Conservation (phyloP, 352 stramenopile species). For the Blastocystis sp. region DNA sequence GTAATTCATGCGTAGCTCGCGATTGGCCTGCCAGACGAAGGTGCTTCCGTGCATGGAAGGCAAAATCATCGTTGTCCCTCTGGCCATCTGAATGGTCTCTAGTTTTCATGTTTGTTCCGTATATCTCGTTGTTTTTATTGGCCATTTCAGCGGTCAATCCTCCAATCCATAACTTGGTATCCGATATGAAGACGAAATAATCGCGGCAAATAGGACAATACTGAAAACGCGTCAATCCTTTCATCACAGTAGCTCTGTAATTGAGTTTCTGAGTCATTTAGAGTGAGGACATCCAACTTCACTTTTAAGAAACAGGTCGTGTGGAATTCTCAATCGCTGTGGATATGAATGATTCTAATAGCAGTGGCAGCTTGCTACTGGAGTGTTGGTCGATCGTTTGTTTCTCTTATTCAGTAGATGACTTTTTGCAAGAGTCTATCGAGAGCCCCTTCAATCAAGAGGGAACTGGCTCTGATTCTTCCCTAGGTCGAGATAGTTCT, state of each 20-base stretch:
- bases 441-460: not conserved
- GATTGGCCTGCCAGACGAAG: conserved; percentile 35
- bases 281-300: no score
- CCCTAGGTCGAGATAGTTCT: not conserved
- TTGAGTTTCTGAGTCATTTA: no score
- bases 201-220: no score
- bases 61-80: conserved; percentile 25
- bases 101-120: not conserved
- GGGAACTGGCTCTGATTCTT: not conserved
- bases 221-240: no score
- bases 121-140: not conserved
- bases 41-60: conserved; percentile 44
- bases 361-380: not conserved
- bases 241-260: no score
- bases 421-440: not conserved
- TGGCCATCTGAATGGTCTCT: conserved; percentile 37
- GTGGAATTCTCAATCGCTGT: no score
- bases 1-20: not conserved
- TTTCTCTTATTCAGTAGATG: not conserved
- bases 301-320: no score
- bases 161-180: no score
- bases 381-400: not conserved
- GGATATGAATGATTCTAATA: not conserved
- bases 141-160: no score
- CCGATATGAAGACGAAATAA: no score